phyloP scores from a whole-genome alignment of 2,329 filamentous ascomycete species.

The Herpotrichia juniperi region DNA sequence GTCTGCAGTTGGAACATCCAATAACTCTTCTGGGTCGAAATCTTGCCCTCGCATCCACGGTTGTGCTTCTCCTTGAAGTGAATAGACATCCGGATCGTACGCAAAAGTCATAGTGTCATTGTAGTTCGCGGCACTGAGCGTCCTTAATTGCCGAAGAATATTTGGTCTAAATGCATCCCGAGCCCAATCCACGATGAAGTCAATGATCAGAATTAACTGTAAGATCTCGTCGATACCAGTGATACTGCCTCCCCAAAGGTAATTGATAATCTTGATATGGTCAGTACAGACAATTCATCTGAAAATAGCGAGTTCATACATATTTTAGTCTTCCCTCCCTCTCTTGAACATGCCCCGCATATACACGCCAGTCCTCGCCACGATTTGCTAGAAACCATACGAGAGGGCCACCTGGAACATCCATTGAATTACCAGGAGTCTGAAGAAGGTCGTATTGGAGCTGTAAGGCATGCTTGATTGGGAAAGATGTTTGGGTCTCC shows the following conservation, averaged over 20 bases:
- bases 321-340: conserved; percentile 8
- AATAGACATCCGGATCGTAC: conserved; percentile 12
- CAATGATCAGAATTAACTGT: conserved; percentile 25
- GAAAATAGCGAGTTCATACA: conserved; percentile 5
- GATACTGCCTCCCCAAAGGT: conserved; percentile 24
- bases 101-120: neutral
- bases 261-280: conserved; percentile 8
- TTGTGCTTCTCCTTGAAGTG: conserved; percentile 9
- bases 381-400: conserved; percentile 22
- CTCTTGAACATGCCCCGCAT: conserved; percentile 14
- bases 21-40: neutral
- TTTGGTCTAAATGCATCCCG: conserved; percentile 21
- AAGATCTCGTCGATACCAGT: conserved; percentile 19
- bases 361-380: conserved; percentile 25
- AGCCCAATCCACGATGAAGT: conserved; percentile 30
- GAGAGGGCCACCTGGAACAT: conserved; percentile 21
- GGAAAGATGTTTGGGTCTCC: conserved; percentile 20
- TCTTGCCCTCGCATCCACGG: conserved; percentile 10
- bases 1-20: neutral
- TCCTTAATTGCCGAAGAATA: conserved; percentile 22
- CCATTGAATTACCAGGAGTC: conserved; percentile 15
- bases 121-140: conserved; percentile 3
- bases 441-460: conserved; percentile 18
- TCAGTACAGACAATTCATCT: neutral
- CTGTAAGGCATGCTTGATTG: conserved; percentile 17